Evolutionary conservation across 768 basidiomycete genomes (phyloP).

Genomic region (Crepidotus variabilis): DNA sequence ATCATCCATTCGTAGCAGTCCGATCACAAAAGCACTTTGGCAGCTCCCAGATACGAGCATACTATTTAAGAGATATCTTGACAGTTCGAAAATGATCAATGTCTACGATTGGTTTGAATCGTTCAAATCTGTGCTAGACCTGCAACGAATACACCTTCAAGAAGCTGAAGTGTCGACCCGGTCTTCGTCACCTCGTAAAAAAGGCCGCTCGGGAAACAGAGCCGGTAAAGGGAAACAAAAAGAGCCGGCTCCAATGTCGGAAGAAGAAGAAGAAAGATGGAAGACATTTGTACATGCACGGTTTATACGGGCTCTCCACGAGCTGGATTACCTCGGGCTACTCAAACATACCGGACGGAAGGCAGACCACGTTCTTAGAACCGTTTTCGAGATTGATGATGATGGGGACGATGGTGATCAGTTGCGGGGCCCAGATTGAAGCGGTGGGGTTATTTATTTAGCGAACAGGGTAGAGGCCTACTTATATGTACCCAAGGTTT

Average conservation of each 20-base stretch:
- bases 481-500: no score
- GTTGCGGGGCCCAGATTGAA: no score
- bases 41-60: constrained; percentile 73
- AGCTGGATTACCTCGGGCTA: constrained; percentile 77
- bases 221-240: constrained; percentile 25
- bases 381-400: constrained; percentile 53
- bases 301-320: constrained; percentile 77
- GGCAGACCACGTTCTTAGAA: constrained; percentile 69
- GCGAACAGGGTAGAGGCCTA: no score
- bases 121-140: constrained; percentile 65
- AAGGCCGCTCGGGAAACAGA: constrained; percentile 19
- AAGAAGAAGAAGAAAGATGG: constrained; percentile 47
- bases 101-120: constrained; percentile 87
- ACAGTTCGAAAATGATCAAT: constrained; percentile 81
- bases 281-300: constrained; percentile 67
- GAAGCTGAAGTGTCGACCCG: not conserved
- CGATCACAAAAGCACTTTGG: constrained; percentile 30
- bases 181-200: constrained; percentile 16
- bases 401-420: constrained; percentile 3
- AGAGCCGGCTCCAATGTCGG: constrained; percentile 15
- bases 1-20: not conserved
- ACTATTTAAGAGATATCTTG: constrained; percentile 70
- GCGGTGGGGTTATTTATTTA: no score
- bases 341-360: constrained; percentile 78
- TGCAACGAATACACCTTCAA: constrained; percentile 32